phyloP scores from a whole-genome alignment of 352 stramenopile species.

The Globisporangium carolinianum region DNA sequence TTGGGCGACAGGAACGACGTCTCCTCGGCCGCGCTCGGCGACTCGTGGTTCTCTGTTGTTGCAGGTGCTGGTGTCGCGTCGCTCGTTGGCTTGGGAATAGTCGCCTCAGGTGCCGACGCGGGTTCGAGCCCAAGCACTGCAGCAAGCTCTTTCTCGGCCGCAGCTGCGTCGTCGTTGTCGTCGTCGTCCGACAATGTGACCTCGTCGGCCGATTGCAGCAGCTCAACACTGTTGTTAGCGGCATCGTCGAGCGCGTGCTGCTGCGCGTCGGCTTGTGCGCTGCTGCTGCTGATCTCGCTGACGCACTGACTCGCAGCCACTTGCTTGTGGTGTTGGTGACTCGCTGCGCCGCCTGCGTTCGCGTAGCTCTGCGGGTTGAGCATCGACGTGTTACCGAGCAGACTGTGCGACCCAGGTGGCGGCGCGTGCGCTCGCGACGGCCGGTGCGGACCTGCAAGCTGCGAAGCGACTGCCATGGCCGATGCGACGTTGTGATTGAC shows the following conservation, averaged over 20 bases:
- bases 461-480: too few species aligned
- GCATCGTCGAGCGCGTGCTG: neutral
- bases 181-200: neutral
- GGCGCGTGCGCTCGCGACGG: too few species aligned
- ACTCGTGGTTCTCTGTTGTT: neutral
- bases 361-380: neutral
- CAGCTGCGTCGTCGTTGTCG: neutral
- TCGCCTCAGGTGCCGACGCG: neutral
- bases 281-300: neutral
- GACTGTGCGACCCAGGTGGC: too few species aligned
- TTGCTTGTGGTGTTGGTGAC: neutral
- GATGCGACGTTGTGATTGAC: too few species aligned
- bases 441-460: too few species aligned
- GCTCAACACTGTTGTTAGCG: neutral
- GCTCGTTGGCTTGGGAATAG: neutral
- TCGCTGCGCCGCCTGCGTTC: neutral
- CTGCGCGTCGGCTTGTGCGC: neutral
- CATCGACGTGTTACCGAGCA: neutral
- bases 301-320: neutral
- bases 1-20: slow-evolving; percentile 47
- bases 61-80: neutral
- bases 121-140: neutral
- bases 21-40: neutral
- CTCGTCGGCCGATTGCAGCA: too few species aligned
- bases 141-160: neutral